Evolutionary conservation across 225 moss, liverwort and hornwort genomes (phyloP).

Genomic region (Thuidium tamariscinum): DNA sequence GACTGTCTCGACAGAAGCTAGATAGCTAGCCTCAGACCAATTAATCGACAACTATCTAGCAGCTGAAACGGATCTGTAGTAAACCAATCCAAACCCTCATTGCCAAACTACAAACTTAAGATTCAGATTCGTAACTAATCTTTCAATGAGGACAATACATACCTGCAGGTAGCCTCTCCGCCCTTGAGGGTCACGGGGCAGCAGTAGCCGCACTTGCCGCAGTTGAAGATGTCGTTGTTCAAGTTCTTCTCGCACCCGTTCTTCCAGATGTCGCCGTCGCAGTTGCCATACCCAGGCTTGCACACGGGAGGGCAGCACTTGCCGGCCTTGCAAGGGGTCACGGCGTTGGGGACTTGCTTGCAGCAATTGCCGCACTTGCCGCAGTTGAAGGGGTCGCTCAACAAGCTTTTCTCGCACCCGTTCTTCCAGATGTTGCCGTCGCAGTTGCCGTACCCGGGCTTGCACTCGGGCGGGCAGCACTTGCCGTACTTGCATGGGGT

Average conservation of each 20-base stretch:
- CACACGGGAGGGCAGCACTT: not conserved
- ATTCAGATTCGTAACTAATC: not conserved
- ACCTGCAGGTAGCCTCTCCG: conserved; percentile 7
- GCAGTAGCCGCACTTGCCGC: not conserved
- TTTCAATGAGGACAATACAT: not conserved
- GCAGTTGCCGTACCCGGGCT: not conserved
- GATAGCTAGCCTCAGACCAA: no score
- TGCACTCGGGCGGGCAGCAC: not conserved
- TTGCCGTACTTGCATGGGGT: not conserved
- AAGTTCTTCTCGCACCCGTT: not conserved
- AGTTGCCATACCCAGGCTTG: not conserved
- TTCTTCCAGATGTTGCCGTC: conserved; percentile 3
- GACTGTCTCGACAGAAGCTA: not conserved
- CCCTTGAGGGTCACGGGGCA: not conserved
- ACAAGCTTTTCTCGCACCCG: not conserved
- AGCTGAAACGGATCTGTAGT: not conserved
- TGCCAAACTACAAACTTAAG: not conserved
- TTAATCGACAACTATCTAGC: not conserved
- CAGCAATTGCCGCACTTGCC: not conserved
- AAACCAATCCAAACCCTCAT: not conserved
- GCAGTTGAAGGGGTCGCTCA: not conserved
- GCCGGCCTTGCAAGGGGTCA: not conserved
- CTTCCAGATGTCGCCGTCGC: not conserved
- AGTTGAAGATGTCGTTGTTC: not conserved
- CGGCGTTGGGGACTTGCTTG: not conserved